phyloP scores from a whole-genome alignment of 352 stramenopile genomes.

The Pythium sukuiense region DNA sequence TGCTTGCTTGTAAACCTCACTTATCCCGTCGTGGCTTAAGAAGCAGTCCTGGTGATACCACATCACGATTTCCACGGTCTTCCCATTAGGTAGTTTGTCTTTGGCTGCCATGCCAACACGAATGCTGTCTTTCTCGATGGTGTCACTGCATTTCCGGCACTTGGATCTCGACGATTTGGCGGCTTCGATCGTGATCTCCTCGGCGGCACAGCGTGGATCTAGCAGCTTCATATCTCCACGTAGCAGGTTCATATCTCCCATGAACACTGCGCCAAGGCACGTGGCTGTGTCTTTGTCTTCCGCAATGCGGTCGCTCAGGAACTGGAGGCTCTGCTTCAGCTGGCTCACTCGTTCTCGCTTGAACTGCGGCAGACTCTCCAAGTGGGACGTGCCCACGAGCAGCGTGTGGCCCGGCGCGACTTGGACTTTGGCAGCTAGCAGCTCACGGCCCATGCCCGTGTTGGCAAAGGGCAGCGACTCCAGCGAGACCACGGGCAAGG shows the following conservation, averaged over 20 bases:
- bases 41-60: slow-evolving; percentile 71
- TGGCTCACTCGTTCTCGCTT: slow-evolving; percentile 44
- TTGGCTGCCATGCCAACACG: slow-evolving; percentile 60
- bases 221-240: slow-evolving; percentile 59
- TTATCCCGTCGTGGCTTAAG: slow-evolving; percentile 24
- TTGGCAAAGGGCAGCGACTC: slow-evolving; percentile 71
- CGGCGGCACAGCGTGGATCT: slow-evolving; percentile 36
- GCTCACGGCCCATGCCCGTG: slow-evolving; percentile 71
- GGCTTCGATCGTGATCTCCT: slow-evolving; percentile 51
- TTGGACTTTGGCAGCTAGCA: slow-evolving; percentile 60
- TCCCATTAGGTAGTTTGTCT: slow-evolving; percentile 43
- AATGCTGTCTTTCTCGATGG: slow-evolving; percentile 44
- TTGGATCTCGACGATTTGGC: slow-evolving; percentile 54
- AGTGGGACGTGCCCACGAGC: slow-evolving; percentile 62
- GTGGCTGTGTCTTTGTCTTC: slow-evolving; percentile 6
- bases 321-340: slow-evolving; percentile 50
- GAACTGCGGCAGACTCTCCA: slow-evolving; percentile 73
- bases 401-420: slow-evolving; percentile 44
- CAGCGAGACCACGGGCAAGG: slow-evolving; percentile 56
- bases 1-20: slow-evolving; percentile 42
- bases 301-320: slow-evolving; percentile 48
- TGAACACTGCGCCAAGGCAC: slow-evolving; percentile 67
- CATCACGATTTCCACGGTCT: slow-evolving; percentile 44
- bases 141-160: slow-evolving; percentile 47
- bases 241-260: slow-evolving; percentile 78